phyloP scores from a whole-genome alignment of 2,329 filamentous ascomycete species.

The Aspergillus spinulosporus region DNA sequence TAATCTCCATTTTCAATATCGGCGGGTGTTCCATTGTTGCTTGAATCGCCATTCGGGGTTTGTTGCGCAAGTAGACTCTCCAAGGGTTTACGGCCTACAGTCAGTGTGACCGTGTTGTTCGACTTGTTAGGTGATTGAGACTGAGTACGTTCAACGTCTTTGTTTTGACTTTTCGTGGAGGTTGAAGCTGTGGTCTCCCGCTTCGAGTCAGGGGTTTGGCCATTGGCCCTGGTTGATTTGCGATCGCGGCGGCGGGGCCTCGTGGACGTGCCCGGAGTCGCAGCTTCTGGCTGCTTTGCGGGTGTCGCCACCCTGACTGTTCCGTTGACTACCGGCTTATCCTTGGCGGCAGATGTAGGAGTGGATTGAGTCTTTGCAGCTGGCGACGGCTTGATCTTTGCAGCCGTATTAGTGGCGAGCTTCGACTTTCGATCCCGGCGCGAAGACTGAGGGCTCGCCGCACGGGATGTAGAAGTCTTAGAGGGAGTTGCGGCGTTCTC shows the following conservation, averaged over 20 bases:
- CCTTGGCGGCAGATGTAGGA: constrained; percentile 1
- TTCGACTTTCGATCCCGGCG: constrained; percentile 18
- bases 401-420: constrained; percentile 3
- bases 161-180: constrained; percentile 1
- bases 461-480: constrained; percentile 11
- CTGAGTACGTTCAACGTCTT: constrained; percentile 2
- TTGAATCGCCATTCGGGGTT: constrained; percentile 12
- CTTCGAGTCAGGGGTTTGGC: background rate
- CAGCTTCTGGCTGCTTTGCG: constrained; percentile 2
- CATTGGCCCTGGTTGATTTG: constrained; percentile 10
- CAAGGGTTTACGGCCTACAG: constrained; percentile 19
- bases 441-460: constrained; percentile 16
- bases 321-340: constrained; percentile 5
- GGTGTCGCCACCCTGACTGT: constrained; percentile 14
- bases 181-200: constrained; percentile 1
- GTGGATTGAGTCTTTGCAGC: constrained; percentile 3
- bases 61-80: constrained; percentile 4
- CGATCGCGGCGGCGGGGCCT: constrained; percentile 19
- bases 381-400: constrained; percentile 3
- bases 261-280: constrained; percentile 10
- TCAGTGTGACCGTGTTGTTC: constrained; percentile 21
- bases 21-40: constrained; percentile 14
- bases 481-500: constrained; percentile 9
- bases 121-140: constrained; percentile 3
- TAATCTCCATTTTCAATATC: constrained; percentile 19